Evolutionary conservation across 257 asterid genomes (phyloP), one percentile per base, ranked within the genome.

Genomic region (Henckelia pumila): DNA sequence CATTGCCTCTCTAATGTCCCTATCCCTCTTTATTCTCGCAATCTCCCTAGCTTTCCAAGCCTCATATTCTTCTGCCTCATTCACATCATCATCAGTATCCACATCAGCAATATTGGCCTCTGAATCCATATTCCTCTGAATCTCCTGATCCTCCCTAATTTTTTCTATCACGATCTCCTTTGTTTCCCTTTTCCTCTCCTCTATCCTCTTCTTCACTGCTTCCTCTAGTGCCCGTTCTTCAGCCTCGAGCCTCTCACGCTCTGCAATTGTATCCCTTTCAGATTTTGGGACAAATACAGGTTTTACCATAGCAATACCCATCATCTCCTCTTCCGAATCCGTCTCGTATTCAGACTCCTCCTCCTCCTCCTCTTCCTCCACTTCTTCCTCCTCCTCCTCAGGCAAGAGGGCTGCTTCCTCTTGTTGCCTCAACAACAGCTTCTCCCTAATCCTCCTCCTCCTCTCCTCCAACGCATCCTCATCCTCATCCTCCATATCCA

Each of bases 1-100:
- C 74, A 75, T 65, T 14, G 86, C 85, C 50, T 94, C 99, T 71
- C 95, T 85, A 59, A 80, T 95, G 21, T 94, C 97, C 73, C 95
- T 82, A 71, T 94, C 99, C 75, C 96, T 94, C 87, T 94, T 94
- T 71, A 94, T 90, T 88, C 97, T 86, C 0, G 95, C 89, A 76
- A 90, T 90, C 80, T 94, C 99, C 73, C 99, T 82, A 66, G 79
- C 82, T 80, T 91, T 94, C 99, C 99, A 94, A 33, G 96, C 91
- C 84, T 94, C 95, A 1, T 93, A 93, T 68, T 90, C 97, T 53
- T 93, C 99, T 13, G 88, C 95, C 81, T 90, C 97, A 52, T 94
- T 94, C 72, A 83, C 63, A 57, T 94, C 97, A 77, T 94, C 97
- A 35, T 94, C 96, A 0, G 99, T 94, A 67, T 94, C 97, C 67